Evolutionary conservation across 345 rosid species (phyloP).

Genomic region (Bruguiera parviflora): DNA sequence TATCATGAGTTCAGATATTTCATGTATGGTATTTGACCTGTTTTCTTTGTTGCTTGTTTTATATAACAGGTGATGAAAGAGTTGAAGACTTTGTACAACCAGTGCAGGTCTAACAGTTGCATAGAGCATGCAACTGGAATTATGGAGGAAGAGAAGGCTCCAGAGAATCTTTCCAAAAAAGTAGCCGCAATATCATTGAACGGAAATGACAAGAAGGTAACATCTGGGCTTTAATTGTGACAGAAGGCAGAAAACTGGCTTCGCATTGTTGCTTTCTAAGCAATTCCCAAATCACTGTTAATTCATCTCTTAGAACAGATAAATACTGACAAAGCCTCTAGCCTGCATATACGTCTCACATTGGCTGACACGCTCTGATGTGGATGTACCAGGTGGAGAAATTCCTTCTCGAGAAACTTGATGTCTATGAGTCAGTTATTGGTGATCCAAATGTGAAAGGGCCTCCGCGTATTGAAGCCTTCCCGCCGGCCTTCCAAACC

Average conservation of each 20-base stretch:
- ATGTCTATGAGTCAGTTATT: conserved; percentile 72
- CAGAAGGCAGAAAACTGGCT: neutral
- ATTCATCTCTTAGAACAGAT: no score
- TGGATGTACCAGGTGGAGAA: conserved; percentile 54
- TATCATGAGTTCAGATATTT: neutral
- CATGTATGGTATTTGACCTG: neutral
- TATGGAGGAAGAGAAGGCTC: conserved; percentile 72
- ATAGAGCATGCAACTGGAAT: conserved; percentile 90
- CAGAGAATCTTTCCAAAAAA: conserved; percentile 71
- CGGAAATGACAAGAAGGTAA: conserved; percentile 64
- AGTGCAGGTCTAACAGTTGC: conserved; percentile 83
- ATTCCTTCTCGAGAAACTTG: conserved; percentile 72
- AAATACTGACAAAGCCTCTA: no score
- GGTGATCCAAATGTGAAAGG: conserved; percentile 61
- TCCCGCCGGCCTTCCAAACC: conserved; percentile 74
- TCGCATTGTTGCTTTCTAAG: no score
- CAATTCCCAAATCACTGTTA: no score
- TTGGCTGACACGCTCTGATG: conserved; percentile 8
- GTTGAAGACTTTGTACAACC: conserved; percentile 56
- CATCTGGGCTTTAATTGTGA: neutral
- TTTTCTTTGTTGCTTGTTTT: conserved; percentile 1
- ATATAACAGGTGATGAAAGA: conserved; percentile 50
- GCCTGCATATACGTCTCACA: neutral
- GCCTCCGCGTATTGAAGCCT: conserved; percentile 63
- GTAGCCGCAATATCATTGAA: conserved; percentile 66